phyloP scores from a whole-genome alignment of 345 rosid species.

The Mangifera indica region DNA sequence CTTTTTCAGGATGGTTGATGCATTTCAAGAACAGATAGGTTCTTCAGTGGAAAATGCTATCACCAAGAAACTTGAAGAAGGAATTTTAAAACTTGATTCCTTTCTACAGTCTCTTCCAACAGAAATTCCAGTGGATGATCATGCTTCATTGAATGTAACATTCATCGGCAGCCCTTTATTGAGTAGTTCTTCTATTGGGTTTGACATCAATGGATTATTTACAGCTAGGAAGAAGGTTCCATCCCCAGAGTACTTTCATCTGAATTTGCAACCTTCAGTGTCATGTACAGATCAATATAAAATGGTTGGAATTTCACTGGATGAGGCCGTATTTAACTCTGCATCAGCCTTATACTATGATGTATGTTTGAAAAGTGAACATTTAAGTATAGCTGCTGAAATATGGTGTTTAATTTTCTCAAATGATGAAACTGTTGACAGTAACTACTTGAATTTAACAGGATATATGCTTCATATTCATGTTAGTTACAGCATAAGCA shows the following conservation, averaged over 20 bases:
- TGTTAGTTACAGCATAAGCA: constrained; percentile 10
- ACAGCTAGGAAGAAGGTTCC: constrained; percentile 35
- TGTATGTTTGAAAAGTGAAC: constrained; percentile 49
- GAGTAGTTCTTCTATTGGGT: constrained; percentile 70
- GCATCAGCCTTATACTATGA: constrained; percentile 83
- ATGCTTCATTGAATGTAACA: constrained; percentile 83
- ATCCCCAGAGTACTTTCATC: constrained; percentile 17
- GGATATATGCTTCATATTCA: not conserved
- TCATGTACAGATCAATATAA: constrained; percentile 58
- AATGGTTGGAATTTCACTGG: constrained; percentile 89
- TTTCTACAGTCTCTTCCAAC: constrained; percentile 77
- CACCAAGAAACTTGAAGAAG: constrained; percentile 65
- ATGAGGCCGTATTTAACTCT: constrained; percentile 88
- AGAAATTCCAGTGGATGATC: constrained; percentile 83
- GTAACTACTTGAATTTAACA: not conserved
- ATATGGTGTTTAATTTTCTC: not conserved
- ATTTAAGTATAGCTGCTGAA: not conserved
- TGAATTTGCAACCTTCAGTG: constrained; percentile 43
- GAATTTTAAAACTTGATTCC: constrained; percentile 71
- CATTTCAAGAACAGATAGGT: constrained; percentile 71
- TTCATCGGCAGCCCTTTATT: constrained; percentile 64
- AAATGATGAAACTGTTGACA: constrained; percentile 4
- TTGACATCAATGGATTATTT: constrained; percentile 84
- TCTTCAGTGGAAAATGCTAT: constrained; percentile 85
- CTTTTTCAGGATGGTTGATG: constrained; percentile 73